Conservation (phyloP, 257 asterid species). For the Salvia hispanica region DNA sequence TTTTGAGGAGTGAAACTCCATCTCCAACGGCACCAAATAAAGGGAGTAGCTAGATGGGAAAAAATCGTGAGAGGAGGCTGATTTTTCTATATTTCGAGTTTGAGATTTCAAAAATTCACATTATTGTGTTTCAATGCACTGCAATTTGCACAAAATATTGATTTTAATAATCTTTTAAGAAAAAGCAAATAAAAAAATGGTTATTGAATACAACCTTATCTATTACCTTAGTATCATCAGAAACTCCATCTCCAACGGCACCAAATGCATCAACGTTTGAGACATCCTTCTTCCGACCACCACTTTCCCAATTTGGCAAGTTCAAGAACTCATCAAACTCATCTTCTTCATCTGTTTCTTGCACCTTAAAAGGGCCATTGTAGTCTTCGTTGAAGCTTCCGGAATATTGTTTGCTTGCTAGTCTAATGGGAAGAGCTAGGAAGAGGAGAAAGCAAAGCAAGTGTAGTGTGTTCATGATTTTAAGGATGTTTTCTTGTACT, state of each 20-base stretch:
- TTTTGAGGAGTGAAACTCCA: too few relatives aligned
- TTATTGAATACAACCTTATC: too few relatives aligned
- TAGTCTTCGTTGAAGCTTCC: conserved; percentile 34
- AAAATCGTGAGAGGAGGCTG: too few relatives aligned
- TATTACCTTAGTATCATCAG: conserved; percentile 74
- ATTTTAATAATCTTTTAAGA: too few relatives aligned
- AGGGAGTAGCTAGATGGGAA: too few relatives aligned
- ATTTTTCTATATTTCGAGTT: too few relatives aligned
- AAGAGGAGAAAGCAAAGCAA: conserved; percentile 50
- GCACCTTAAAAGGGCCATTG: conserved; percentile 33
- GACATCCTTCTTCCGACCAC: conserved; percentile 42
- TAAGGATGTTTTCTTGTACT: conserved; percentile 25
- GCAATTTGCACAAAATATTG: too few relatives aligned
- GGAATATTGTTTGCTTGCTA: conserved; percentile 17
- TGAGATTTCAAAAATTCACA: too few relatives aligned
- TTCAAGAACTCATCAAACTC: background rate
- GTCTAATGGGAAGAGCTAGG: conserved; percentile 38
- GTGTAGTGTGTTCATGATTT: conserved; percentile 53
- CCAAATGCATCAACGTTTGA: conserved; percentile 87
- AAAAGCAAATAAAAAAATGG: too few relatives aligned
- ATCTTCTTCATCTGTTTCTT: conserved; percentile 41
- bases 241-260: conserved; percentile 86
- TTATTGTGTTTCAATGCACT: too few relatives aligned
- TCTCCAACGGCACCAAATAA: too few relatives aligned
- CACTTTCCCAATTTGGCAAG: background rate